These are phyloP conservation scores for Trypanosoma avium DNA, from an alignment of 208 protist species.

Conservation along the genomic window DNA sequence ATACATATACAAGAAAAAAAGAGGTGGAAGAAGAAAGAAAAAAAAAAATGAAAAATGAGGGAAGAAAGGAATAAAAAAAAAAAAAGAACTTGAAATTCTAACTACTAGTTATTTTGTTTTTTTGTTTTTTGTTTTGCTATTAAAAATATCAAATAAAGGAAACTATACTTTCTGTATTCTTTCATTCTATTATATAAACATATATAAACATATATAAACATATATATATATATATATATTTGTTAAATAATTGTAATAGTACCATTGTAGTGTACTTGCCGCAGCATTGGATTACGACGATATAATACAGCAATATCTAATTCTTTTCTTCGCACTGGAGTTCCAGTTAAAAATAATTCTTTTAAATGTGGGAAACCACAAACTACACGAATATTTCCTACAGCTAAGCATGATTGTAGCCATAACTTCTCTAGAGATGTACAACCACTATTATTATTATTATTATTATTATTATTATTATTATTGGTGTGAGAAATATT, in stretches of 20 bases:
- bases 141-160: no score
- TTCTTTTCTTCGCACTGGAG: background rate
- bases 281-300: constrained; percentile 2
- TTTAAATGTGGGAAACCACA: constrained; percentile 9
- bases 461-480: no score
- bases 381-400: constrained; percentile 5
- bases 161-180: no score
- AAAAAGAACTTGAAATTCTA: no score
- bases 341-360: constrained; percentile 11
- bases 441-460: no score
- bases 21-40: no score
- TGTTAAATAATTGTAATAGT: background rate
- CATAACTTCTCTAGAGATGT: constrained; percentile 33
- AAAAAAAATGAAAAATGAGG: no score
- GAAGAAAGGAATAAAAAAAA: no score
- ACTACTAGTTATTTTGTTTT: no score
- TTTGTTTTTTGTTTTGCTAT: no score
- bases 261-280: constrained; percentile 22
- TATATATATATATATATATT: constrained; percentile 9
- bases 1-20: no score
- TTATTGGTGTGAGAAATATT: no score
- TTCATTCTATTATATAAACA: background rate
- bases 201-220: background rate
- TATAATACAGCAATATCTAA: background rate
- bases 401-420: constrained; percentile 29